Conservation (phyloP, 2,329 filamentous ascomycete species). For the Pestalotiopsis fici region DNA sequence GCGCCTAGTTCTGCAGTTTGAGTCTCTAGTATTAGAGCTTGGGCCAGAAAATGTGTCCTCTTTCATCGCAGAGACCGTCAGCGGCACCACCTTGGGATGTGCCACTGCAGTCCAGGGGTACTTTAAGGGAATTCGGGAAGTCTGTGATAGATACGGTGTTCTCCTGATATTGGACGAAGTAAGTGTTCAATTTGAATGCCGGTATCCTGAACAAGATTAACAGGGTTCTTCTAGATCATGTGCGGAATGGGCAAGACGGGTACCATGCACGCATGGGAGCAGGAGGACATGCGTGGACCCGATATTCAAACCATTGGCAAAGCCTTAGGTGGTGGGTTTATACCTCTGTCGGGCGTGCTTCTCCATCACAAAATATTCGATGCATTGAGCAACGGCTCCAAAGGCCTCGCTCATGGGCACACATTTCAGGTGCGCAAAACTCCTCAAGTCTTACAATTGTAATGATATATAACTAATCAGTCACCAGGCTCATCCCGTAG, state of each 20-base stretch:
- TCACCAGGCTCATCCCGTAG: slow-evolving; percentile 40
- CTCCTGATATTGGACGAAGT: slow-evolving; percentile 70
- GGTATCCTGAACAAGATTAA: too few species aligned
- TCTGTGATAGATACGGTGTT: slow-evolving; percentile 66
- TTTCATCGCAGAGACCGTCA: slow-evolving; percentile 68
- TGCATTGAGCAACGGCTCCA: slow-evolving; percentile 40
- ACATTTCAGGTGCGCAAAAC: too few species aligned
- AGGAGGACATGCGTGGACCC: slow-evolving; percentile 48
- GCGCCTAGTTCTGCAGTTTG: slow-evolving; percentile 61
- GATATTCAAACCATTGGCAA: slow-evolving; percentile 68
- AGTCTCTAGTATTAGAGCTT: slow-evolving; percentile 59
- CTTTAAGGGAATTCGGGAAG: slow-evolving; percentile 60
- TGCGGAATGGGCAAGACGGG: slow-evolving; percentile 54
- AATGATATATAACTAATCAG: too few species aligned
- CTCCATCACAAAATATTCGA: slow-evolving; percentile 50
- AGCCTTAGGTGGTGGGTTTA: slow-evolving; percentile 62
- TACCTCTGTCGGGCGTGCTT: slow-evolving; percentile 60
- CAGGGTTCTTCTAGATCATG: too few species aligned
- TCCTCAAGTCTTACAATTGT: too few species aligned
- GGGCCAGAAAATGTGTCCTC: slow-evolving; percentile 65
- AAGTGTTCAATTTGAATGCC: too few species aligned
- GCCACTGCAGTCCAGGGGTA: slow-evolving; percentile 64
- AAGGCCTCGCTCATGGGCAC: slow-evolving; percentile 59
- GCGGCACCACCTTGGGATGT: slow-evolving; percentile 65
- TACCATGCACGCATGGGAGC: slow-evolving; percentile 54